Percentiles rank a stretch among this genome's conserved stretches.
Conservation (phyloP, 2,329 filamentous ascomycete genomes). For the Akanthomyces muscarius region DNA sequence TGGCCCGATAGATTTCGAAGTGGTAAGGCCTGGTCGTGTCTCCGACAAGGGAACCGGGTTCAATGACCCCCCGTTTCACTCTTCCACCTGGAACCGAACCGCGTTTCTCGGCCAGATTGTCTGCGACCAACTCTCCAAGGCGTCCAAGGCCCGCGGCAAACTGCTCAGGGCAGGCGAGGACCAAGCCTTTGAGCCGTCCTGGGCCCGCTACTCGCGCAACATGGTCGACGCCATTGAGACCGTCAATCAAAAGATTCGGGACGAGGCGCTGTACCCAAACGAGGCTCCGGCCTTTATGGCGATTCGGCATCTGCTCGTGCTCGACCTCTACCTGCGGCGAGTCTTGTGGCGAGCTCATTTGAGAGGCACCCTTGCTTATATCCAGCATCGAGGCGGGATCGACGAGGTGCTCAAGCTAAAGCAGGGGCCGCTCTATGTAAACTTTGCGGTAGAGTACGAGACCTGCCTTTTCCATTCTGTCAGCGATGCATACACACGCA, state of each 20-base stretch:
- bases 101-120: background rate
- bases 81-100: background rate
- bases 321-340: background rate
- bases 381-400: constrained; percentile 2
- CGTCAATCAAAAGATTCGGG: background rate
- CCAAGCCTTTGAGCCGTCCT: background rate
- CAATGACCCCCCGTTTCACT: background rate
- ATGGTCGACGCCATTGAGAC: background rate
- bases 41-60: background rate
- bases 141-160: background rate
- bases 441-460: constrained; percentile 4
- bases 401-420: background rate
- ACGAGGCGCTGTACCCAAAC: background rate
- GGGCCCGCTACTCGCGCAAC: background rate
- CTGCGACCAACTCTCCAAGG: constrained; percentile 7
- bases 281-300: background rate
- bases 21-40: background rate
- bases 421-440: background rate
- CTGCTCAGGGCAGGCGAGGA: background rate
- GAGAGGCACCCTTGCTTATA: background rate
- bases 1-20: background rate
- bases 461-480: background rate
- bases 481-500: no score
- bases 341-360: constrained; percentile 4
- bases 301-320: constrained; percentile 4